A percentile compares a stretch with the other conserved stretches of the same genome.
phyloP scores from a whole-genome alignment of 345 rosid genomes.

The Moringa oleifera region DNA sequence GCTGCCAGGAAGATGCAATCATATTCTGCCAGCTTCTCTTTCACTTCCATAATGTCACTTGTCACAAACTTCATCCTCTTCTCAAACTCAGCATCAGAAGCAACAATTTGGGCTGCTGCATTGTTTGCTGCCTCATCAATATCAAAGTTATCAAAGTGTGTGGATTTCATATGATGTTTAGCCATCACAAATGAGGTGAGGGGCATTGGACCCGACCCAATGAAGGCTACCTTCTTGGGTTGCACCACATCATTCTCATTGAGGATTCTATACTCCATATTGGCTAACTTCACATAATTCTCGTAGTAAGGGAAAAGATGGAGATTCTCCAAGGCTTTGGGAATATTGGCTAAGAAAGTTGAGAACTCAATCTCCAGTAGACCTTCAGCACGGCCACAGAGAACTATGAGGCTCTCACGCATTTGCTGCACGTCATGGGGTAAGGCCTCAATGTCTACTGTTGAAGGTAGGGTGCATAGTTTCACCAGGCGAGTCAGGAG shows the following conservation, averaged over 20 bases:
- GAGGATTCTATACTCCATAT: conserved; percentile 61
- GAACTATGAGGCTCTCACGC: conserved; percentile 54
- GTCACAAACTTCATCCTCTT: conserved; percentile 33
- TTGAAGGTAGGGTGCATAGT: conserved; percentile 72
- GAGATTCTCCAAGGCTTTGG: conserved; percentile 62
- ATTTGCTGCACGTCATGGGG: conserved; percentile 43
- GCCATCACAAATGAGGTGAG: conserved; percentile 72
- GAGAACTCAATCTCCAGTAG: conserved; percentile 62
- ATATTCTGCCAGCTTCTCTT: conserved; percentile 26
- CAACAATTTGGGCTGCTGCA: conserved; percentile 31
- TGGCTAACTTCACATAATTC: conserved; percentile 72
- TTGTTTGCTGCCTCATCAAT: conserved; percentile 61
- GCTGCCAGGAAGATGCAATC: conserved; percentile 42
- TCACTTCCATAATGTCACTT: conserved; percentile 24
- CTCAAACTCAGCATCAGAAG: conserved; percentile 41
- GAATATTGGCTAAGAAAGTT: conserved; percentile 42
- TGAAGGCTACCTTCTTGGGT: conserved; percentile 53
- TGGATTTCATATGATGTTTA: conserved; percentile 42
- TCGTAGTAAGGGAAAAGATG: conserved; percentile 65
- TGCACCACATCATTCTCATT: conserved; percentile 18
- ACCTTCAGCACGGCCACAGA: conserved; percentile 74
- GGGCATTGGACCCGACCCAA: conserved; percentile 97
- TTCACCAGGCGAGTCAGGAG: conserved; percentile 68
- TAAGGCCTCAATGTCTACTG: conserved; percentile 55
- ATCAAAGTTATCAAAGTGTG: conserved; percentile 75